Evolutionary conservation across 73 alveolate species (phyloP), one percentile per base, ranked within the genome.

Genomic region (Uronychia setigera): DNA sequence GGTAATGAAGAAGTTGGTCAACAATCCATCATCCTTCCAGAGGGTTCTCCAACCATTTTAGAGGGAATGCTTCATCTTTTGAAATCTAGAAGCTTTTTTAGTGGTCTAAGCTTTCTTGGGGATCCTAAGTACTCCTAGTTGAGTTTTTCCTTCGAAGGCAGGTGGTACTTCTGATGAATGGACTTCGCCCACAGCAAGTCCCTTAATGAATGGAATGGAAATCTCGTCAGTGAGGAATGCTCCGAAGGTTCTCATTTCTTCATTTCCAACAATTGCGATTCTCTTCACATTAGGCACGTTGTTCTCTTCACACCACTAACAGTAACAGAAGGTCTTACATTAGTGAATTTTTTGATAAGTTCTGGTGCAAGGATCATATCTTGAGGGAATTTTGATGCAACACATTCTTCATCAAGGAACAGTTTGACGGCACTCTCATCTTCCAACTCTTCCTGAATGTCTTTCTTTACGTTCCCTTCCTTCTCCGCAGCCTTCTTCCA

Each of bases 401-500:
- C 26, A 79, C 87, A 80, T 31, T 80, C 87, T 1, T 32, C 1
- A 1, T 26, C 19, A 11, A 80, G 29, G 79, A 80, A 80, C 1
- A 57, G 30, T 27, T 31, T 26, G 5, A 46, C 59, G 19, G 33
- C 19, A n/a, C 35, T 78, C 9, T 33, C 84, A 77, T n/a, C 58
- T 77, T 77, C 67, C 1, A 30, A 26, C 19, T 27, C 32, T 5
- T 5, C 1, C 19, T 32, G 33, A 26, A 26, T 26, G 0, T 31
- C n/a, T 26, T 26, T 74, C 19, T 14, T 74, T 78, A 13, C 76
- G 0, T 26, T 5, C 26, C 35, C 33, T 9, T 31, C 33, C 9
- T 80, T 80, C 30, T 80, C 87, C 28, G 29, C 25, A 1, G 29
- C 67, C 0, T 59, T 35, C 29, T 81, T 81, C 88, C 88, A 81